These are phyloP conservation scores for Adansonia rubrostipa DNA, from an alignment of 441 rosid species.

Conservation along the genomic window DNA sequence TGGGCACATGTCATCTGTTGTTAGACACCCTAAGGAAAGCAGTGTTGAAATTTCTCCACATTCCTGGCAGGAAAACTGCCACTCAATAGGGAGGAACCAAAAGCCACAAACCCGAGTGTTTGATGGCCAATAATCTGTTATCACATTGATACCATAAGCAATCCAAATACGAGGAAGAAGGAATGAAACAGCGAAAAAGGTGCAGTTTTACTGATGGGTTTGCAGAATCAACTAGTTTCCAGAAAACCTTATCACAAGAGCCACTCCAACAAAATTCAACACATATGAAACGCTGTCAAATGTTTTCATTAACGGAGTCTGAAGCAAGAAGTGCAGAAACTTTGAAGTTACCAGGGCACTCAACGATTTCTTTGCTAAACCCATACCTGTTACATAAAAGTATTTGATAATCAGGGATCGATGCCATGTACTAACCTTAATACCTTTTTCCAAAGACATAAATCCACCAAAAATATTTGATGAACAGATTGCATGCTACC, in stretches of 20 bases:
- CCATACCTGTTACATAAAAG: conserved; percentile 70
- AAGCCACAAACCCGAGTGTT: conserved; percentile 77
- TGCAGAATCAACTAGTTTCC: neutral
- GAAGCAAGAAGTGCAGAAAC: conserved; percentile 14
- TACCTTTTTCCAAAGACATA: neutral
- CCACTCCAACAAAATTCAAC: conserved; percentile 9
- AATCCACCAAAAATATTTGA: neutral
- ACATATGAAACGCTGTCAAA: neutral
- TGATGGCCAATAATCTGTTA: conserved; percentile 88
- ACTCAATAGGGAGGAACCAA: conserved; percentile 82
- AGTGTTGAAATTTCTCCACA: conserved; percentile 55
- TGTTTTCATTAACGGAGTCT: neutral
- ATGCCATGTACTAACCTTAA: conserved; percentile 4
- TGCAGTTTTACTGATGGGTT: neutral
- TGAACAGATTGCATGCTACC: neutral
- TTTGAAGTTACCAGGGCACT: conserved; percentile 70
- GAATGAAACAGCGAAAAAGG: neutral
- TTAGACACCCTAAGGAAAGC: conserved; percentile 32
- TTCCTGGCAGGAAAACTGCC: conserved; percentile 84
- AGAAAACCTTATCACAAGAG: conserved; percentile 1
- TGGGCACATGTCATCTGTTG: conserved; percentile 50
- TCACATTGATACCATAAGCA: conserved; percentile 17
- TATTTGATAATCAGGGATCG: conserved; percentile 18
- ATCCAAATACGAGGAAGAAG: conserved; percentile 10
- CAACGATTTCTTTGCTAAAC: conserved; percentile 89